These are phyloP conservation scores for Davidsoniella eucalypti DNA, from an alignment of 2,329 filamentous ascomycete species.

Conservation along the genomic window DNA sequence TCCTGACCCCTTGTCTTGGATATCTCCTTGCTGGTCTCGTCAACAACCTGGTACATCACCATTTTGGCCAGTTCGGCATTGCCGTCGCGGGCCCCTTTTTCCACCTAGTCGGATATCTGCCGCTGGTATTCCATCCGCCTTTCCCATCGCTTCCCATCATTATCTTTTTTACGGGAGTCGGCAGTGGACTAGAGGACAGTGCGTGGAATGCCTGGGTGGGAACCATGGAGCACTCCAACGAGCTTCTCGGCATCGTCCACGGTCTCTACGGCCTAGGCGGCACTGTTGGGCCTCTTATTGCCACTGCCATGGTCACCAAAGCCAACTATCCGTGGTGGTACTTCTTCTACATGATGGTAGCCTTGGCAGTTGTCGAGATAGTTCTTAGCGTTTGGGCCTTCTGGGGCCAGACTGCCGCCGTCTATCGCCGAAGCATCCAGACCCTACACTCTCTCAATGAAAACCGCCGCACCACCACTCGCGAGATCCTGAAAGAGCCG, in stretches of 20 bases:
- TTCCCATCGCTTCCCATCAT: slow-evolving; percentile 50
- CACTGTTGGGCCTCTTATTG: slow-evolving; percentile 50
- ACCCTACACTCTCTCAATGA: slow-evolving; percentile 16
- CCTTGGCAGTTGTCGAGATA: slow-evolving; percentile 38
- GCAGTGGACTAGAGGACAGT: slow-evolving; percentile 50
- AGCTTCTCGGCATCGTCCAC: slow-evolving; percentile 57
- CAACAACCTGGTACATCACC: slow-evolving; percentile 49
- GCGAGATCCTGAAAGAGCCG: slow-evolving; percentile 28
- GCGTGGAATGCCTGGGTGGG: slow-evolving; percentile 47
- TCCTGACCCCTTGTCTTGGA: slow-evolving; percentile 48
- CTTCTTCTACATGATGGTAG: slow-evolving; percentile 64
- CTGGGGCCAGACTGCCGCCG: slow-evolving; percentile 42
- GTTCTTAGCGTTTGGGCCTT: slow-evolving; percentile 37
- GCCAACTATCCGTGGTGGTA: slow-evolving; percentile 47
- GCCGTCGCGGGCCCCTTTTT: slow-evolving; percentile 46
- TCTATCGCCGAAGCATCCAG: slow-evolving; percentile 30
- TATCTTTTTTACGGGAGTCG: slow-evolving; percentile 51
- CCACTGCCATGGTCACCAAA: slow-evolving; percentile 55
- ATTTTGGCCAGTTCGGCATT: slow-evolving; percentile 53
- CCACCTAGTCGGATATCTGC: slow-evolving; percentile 48
- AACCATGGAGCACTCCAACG: slow-evolving; percentile 56
- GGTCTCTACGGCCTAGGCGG: slow-evolving; percentile 57
- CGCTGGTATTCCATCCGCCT: slow-evolving; percentile 50
- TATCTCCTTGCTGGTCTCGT: slow-evolving; percentile 46
- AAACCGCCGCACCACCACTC: slow-evolving; percentile 29